phyloP scores from a whole-genome alignment of 495 filamentous ascomycete genomes.

The Daldinia loculata region DNA sequence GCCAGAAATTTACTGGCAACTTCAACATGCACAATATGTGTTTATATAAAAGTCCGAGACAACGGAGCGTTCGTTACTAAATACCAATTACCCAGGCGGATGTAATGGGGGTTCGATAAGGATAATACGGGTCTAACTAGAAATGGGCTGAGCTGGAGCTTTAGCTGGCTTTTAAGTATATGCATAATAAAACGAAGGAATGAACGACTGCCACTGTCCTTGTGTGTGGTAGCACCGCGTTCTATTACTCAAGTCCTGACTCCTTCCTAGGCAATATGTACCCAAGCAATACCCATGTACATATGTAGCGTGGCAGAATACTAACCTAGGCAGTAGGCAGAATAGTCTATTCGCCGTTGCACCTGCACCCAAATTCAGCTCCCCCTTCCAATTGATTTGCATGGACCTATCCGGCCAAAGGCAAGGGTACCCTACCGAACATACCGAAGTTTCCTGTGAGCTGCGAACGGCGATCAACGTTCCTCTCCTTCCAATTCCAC shows the following conservation, averaged over 20 bases:
- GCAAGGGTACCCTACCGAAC: constrained; percentile 9
- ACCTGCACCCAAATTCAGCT: constrained; percentile 19
- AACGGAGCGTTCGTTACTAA: constrained; percentile 2
- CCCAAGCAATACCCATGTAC: not conserved
- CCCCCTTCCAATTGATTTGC: constrained; percentile 23
- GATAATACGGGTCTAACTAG: not conserved
- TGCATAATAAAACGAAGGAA: constrained; percentile 2
- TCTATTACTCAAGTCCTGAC: constrained; percentile 14
- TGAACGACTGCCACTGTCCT: constrained; percentile 12
- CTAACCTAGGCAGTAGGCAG: not conserved
- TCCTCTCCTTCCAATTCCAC: constrained; percentile 6
- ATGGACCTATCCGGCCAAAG: constrained; percentile 15
- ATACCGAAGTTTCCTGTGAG: constrained; percentile 10
- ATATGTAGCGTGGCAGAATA: not conserved
- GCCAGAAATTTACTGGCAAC: constrained; percentile 6
- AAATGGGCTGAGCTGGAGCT: constrained; percentile 18
- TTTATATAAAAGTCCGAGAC: not conserved
- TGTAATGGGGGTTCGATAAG: constrained; percentile 1
- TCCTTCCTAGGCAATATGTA: not conserved
- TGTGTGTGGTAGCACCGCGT: constrained; percentile 24
- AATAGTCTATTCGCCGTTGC: constrained; percentile 13
- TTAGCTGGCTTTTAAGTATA: constrained; percentile 3
- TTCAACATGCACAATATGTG: not conserved
- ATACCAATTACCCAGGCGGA: constrained; percentile 11
- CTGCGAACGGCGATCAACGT: constrained; percentile 24